These are phyloP conservation scores for Acacia concinna DNA, from an alignment of 331 rosid genomes.

Conservation along the genomic window DNA sequence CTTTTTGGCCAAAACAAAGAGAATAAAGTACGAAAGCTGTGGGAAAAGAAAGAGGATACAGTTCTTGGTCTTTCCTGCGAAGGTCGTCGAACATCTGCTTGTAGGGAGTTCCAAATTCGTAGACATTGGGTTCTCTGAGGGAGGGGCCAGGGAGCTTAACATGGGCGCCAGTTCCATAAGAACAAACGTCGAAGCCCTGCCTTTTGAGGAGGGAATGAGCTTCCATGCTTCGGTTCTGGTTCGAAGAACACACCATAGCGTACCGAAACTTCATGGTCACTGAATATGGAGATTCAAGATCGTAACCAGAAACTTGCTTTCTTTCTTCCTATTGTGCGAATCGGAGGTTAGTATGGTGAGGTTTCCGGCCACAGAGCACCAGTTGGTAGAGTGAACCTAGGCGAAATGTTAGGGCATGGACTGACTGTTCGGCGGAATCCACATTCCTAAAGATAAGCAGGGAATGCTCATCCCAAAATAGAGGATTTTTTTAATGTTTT, in stretches of 20 bases:
- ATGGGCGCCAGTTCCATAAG: constrained; percentile 89
- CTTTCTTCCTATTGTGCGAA: background rate
- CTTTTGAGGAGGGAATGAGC: constrained; percentile 81
- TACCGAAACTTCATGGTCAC: constrained; percentile 61
- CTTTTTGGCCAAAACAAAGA: background rate
- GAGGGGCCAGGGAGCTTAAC: constrained; percentile 99
- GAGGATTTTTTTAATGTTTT: too few species aligned
- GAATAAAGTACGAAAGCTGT: background rate
- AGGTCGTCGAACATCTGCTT: constrained; percentile 88
- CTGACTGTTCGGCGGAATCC: background rate
- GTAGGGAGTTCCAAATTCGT: constrained; percentile 94
- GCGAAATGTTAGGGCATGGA: background rate
- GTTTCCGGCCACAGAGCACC: background rate
- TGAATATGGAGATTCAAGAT: background rate
- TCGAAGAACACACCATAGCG: constrained; percentile 94
- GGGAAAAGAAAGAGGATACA: constrained; percentile 54
- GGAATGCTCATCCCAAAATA: too few species aligned
- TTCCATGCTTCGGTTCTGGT: constrained; percentile 97
- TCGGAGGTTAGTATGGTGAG: constrained; percentile 5
- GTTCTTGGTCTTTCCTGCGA: constrained; percentile 85
- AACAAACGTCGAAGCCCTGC: constrained; percentile 83
- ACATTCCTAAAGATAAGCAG: too few species aligned
- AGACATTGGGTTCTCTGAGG: constrained; percentile 91
- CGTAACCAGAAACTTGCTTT: background rate
- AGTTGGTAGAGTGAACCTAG: too few species aligned